Conservation (phyloP, 129 eudicot genomes). For the Dittrichia graveolens region DNA sequence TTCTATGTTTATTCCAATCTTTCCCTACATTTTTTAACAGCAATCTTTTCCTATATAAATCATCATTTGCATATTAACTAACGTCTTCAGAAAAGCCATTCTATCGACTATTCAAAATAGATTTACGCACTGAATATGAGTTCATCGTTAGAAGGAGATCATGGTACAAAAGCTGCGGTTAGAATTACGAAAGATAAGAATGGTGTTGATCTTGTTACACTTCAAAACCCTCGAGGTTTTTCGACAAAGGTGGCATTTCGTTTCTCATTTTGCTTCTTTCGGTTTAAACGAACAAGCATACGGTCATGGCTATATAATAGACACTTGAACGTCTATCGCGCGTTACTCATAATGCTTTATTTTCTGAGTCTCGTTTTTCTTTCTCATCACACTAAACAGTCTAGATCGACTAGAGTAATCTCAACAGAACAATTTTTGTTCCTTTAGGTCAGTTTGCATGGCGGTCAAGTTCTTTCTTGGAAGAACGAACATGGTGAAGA, state of each 20-base stretch:
- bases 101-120: background rate
- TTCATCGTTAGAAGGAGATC: conserved; percentile 33
- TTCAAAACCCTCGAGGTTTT: conserved; percentile 61
- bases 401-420: background rate
- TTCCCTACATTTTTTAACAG: background rate
- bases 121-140: conserved; percentile 14
- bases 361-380: background rate
- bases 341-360: background rate
- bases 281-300: background rate
- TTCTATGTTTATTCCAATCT: conserved; percentile 20
- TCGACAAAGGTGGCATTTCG: conserved; percentile 47
- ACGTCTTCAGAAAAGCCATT: conserved; percentile 8
- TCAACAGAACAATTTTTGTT: background rate
- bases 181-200: conserved; percentile 56
- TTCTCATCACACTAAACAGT: background rate
- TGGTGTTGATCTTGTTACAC: conserved; percentile 64
- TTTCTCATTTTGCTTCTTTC: background rate
- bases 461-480: conserved; percentile 98
- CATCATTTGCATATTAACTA: background rate
- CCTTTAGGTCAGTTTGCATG: conserved; percentile 67
- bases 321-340: background rate
- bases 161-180: conserved; percentile 31
- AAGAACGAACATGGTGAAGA: conserved; percentile 83
- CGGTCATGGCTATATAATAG: background rate
- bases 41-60: conserved; percentile 19